Conservation (phyloP, 2,329 filamentous ascomycete species). For the Colletotrichum somersetense region DNA sequence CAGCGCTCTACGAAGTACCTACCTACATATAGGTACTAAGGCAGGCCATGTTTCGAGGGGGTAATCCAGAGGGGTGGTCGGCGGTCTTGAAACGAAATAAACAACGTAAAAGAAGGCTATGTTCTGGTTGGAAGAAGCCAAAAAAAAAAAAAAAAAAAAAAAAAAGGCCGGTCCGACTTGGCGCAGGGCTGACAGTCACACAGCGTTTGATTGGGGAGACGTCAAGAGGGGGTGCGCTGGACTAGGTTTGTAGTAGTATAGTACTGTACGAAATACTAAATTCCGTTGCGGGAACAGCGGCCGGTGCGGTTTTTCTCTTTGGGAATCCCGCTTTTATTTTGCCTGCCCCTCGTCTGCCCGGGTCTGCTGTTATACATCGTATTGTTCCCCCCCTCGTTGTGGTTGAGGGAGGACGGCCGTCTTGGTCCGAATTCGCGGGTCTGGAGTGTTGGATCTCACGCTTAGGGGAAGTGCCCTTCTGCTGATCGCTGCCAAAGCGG, state of each 20-base stretch:
- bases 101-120: background rate
- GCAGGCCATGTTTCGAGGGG: background rate
- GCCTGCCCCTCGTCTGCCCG: conserved; percentile 24
- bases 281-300: conserved; percentile 17
- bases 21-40: background rate
- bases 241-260: background rate
- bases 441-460: background rate
- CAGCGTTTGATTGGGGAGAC: too few relatives aligned
- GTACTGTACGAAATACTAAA: background rate
- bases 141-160: background rate
- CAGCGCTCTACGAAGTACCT: background rate
- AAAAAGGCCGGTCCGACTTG: background rate
- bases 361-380: background rate
- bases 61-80: background rate
- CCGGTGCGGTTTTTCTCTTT: conserved; percentile 6
- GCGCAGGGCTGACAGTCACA: background rate
- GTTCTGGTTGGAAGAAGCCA: conserved; percentile 1
- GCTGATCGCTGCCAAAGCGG: conserved; percentile 5
- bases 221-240: background rate
- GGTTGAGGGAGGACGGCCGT: conserved; percentile 5
- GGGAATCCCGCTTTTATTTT: conserved; percentile 20
- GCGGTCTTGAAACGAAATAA: background rate
- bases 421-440: conserved; percentile 11
- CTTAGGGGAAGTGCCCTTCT: conserved; percentile 2
- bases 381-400: background rate